A percentile compares a stretch with the other conserved stretches of the same genome.
phyloP scores from a whole-genome alignment of 805 yeast species.

The Candida coquimbonensis region DNA sequence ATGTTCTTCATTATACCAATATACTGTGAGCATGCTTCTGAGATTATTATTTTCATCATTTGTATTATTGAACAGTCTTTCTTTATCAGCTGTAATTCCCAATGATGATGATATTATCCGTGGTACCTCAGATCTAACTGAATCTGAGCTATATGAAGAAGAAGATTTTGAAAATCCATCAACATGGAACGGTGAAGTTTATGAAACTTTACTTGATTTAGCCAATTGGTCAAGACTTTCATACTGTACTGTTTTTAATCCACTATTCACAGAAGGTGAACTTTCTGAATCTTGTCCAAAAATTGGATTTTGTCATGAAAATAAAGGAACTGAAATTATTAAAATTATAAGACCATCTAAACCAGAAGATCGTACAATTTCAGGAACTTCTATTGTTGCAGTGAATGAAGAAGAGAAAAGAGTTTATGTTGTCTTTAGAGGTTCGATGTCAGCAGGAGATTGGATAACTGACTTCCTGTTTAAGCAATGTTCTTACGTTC shows the following conservation, averaged over 20 bases:
- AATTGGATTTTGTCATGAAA: conserved; percentile 8
- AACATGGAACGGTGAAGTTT: not conserved
- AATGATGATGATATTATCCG: too few relatives aligned
- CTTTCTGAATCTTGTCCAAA: conserved; percentile 6
- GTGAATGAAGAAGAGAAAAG: conserved; percentile 37
- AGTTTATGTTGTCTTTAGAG: conserved; percentile 51
- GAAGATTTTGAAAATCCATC: not conserved
- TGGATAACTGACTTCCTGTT: conserved; percentile 54
- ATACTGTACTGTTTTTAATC: conserved; percentile 6
- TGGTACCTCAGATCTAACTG: too few relatives aligned
- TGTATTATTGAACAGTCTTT: too few relatives aligned
- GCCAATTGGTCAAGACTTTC: conserved; percentile 8
- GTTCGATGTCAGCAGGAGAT: conserved; percentile 54
- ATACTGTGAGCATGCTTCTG: too few relatives aligned
- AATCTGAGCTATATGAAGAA: too few relatives aligned
- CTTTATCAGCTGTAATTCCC: too few relatives aligned
- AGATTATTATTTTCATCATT: too few relatives aligned
- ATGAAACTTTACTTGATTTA: not conserved
- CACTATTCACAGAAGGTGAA: conserved; percentile 2
- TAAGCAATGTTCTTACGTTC: conserved; percentile 39
- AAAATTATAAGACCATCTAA: conserved; percentile 9
- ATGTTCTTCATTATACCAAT: too few relatives aligned
- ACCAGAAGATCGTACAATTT: conserved; percentile 28
- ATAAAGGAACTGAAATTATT: conserved; percentile 1
- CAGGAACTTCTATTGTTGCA: conserved; percentile 50